Conservation (phyloP, 2,329 filamentous ascomycete species). For the Cladophialophora psammophila region DNA sequence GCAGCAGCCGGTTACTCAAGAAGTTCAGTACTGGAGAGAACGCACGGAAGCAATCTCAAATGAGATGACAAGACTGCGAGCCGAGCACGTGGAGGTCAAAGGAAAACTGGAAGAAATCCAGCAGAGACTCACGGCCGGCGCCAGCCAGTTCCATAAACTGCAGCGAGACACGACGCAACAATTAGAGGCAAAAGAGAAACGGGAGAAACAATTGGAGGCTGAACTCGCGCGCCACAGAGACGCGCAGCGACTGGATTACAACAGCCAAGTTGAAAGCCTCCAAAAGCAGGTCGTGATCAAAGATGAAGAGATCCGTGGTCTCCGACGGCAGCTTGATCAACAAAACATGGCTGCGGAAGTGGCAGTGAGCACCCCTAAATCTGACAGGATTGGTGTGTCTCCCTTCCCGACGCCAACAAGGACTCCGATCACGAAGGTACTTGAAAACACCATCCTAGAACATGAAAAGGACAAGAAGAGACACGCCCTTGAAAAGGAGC, state of each 20-base stretch:
- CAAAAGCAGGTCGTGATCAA: background rate
- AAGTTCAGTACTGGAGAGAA: background rate
- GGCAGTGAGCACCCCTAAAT: background rate
- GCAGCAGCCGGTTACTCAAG: background rate
- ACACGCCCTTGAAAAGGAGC: background rate
- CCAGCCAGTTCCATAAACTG: background rate
- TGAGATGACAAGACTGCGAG: background rate
- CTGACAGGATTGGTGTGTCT: background rate
- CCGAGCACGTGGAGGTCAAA: background rate
- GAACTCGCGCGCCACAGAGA: background rate
- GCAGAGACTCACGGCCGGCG: background rate
- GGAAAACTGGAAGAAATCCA: background rate
- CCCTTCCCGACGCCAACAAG: background rate
- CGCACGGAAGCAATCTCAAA: background rate
- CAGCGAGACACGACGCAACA: background rate
- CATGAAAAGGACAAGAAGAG: background rate
- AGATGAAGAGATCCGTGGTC: background rate
- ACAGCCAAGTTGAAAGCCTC: conserved; percentile 2
- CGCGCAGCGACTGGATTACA: background rate
- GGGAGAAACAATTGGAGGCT: background rate
- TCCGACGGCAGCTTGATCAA: background rate
- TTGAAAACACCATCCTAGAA: background rate
- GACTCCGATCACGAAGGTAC: background rate
- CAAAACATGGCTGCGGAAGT: background rate
- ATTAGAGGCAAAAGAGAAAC: background rate